A percentile compares a stretch with the other conserved stretches of the same genome.
Conservation (phyloP, 2,329 filamentous ascomycete genomes). For the Mycosphaerelloides madeirae region DNA sequence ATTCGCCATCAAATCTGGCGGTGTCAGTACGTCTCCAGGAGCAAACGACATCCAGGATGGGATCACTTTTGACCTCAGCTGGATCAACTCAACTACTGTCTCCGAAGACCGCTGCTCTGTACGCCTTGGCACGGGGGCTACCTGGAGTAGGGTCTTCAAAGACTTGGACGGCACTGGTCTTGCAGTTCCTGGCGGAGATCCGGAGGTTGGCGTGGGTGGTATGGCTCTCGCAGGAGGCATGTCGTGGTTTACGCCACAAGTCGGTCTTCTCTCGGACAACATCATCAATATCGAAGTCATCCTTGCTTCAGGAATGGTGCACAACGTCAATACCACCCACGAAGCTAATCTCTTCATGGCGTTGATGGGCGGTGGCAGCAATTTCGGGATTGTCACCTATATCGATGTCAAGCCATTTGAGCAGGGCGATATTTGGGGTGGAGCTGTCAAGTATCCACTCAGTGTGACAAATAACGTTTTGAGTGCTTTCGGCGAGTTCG, state of each 20-base stretch:
- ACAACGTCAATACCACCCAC: conserved; percentile 9
- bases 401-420: conserved; percentile 9
- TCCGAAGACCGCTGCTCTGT: conserved; percentile 17
- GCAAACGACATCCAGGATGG: conserved; percentile 19
- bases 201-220: conserved; percentile 43
- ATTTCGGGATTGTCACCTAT: conserved; percentile 24
- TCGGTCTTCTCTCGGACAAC: conserved; percentile 46
- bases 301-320: conserved; percentile 13
- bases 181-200: conserved; percentile 25
- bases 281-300: conserved; percentile 23
- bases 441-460: conserved; percentile 1
- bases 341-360: conserved; percentile 23
- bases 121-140: conserved; percentile 41
- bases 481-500: conserved; percentile 1
- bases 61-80: conserved; percentile 22
- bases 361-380: conserved; percentile 19
- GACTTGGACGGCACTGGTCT: conserved; percentile 30
- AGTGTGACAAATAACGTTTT: conserved; percentile 5
- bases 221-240: conserved; percentile 46
- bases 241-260: conserved; percentile 42
- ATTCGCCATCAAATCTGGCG: conserved; percentile 12
- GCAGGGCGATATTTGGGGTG: conserved; percentile 5
- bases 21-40: conserved; percentile 8
- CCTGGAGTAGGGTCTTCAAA: conserved; percentile 42
- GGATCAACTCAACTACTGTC: conserved; percentile 5